phyloP scores from a whole-genome alignment of 495 filamentous ascomycete genomes.

The Gamarada debralockiae region DNA sequence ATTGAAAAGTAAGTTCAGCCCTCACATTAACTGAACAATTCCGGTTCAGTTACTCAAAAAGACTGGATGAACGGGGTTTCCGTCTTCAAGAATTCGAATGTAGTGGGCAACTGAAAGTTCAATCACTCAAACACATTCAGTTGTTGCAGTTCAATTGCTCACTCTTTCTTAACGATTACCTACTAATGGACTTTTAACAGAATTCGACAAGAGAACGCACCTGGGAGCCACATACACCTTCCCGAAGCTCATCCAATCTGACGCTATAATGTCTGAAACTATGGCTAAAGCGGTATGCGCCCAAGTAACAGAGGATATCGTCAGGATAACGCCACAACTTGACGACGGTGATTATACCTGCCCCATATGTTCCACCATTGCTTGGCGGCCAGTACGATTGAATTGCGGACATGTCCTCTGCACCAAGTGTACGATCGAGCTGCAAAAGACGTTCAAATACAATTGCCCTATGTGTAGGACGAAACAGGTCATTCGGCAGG shows the following conservation, averaged over 20 bases:
- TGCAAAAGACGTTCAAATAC: slow-evolving; percentile 56
- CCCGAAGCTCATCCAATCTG: slow-evolving; percentile 43
- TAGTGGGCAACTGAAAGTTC: no score
- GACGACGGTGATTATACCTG: slow-evolving; percentile 60
- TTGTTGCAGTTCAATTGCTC: no score
- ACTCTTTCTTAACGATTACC: background rate
- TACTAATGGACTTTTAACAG: slow-evolving; percentile 30
- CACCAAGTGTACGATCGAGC: slow-evolving; percentile 65
- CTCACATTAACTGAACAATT: no score
- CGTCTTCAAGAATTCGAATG: no score
- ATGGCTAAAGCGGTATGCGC: slow-evolving; percentile 65
- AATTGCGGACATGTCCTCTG: slow-evolving; percentile 67
- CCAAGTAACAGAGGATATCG: slow-evolving; percentile 58
- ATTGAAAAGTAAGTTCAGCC: slow-evolving; percentile 58
- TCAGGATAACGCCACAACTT: slow-evolving; percentile 63
- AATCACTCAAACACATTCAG: no score
- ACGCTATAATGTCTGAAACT: slow-evolving; percentile 46
- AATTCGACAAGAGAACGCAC: slow-evolving; percentile 76
- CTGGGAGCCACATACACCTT: slow-evolving; percentile 54
- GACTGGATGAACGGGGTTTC: no score
- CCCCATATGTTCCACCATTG: slow-evolving; percentile 65
- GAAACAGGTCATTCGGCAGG: slow-evolving; percentile 49
- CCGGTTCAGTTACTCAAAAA: no score
- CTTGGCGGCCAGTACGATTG: slow-evolving; percentile 63
- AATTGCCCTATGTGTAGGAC: slow-evolving; percentile 66